Conservation (phyloP, 2,329 filamentous ascomycete genomes). For the Alternaria consortialis region DNA sequence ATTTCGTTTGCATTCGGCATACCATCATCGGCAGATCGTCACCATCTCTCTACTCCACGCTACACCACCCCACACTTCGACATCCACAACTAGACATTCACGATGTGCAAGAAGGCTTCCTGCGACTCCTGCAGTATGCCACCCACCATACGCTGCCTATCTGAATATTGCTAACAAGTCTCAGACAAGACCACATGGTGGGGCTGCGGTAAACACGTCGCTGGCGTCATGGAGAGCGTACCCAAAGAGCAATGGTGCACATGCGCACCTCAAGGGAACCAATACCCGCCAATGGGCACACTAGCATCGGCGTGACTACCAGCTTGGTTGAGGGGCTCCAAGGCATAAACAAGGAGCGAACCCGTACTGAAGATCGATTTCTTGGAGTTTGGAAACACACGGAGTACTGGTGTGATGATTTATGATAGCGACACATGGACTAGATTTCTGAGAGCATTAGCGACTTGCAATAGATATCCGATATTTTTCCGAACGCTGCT, state of each 20-base stretch:
- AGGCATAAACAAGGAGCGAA: neutral
- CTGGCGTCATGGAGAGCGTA: slow-evolving; percentile 68
- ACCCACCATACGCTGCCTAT: neutral
- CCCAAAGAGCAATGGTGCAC: slow-evolving; percentile 69
- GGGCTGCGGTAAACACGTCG: slow-evolving; percentile 71
- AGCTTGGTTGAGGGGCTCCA: slow-evolving; percentile 8
- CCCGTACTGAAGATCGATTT: neutral
- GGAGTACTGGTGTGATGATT: slow-evolving; percentile 4
- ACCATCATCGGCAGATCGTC: neutral
- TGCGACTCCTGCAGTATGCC: slow-evolving; percentile 71
- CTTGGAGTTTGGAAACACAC: neutral
- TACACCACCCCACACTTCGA: neutral
- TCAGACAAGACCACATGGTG: slow-evolving; percentile 68
- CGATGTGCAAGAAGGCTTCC: slow-evolving; percentile 72
- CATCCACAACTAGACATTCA: slow-evolving; percentile 13
- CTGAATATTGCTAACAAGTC: slow-evolving; percentile 13
- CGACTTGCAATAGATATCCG: slow-evolving; percentile 7
- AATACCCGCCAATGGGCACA: slow-evolving; percentile 71
- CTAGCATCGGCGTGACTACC: slow-evolving; percentile 39
- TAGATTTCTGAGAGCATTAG: slow-evolving; percentile 6
- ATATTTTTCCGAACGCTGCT: neutral
- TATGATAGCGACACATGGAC: neutral
- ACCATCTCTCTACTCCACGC: neutral
- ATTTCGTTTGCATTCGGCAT: neutral
- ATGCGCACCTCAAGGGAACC: slow-evolving; percentile 70